These are phyloP conservation scores for Acanthamoeba polyphaga DNA, from an alignment of 208 protist genomes.

Conservation along the genomic window DNA sequence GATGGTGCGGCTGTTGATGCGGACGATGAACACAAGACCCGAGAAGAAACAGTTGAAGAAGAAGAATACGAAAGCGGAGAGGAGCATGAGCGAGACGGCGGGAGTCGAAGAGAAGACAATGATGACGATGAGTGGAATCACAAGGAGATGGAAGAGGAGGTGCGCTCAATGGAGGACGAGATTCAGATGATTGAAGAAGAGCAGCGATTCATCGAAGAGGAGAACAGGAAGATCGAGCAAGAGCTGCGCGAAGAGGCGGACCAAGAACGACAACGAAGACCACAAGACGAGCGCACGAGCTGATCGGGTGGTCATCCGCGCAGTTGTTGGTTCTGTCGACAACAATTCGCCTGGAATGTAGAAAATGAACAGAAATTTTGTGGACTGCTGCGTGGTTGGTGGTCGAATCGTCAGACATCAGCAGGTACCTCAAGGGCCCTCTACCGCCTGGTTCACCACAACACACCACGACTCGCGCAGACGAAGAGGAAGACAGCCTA, in stretches of 20 bases:
- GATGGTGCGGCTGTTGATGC: neutral
- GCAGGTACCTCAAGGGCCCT: too few species aligned
- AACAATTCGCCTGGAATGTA: neutral
- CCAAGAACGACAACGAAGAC: neutral
- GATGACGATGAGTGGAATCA: neutral
- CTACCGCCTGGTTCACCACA: neutral
- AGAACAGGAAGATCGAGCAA: slow-evolving; percentile 51
- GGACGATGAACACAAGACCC: neutral
- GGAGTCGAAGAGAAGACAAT: neutral
- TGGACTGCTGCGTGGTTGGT: neutral
- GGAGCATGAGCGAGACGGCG: neutral
- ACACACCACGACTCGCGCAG: too few species aligned
- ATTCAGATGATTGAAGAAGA: slow-evolving; percentile 49
- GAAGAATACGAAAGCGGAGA: neutral
- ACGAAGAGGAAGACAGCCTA: too few species aligned
- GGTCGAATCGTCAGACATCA: neutral
- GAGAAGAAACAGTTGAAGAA: neutral
- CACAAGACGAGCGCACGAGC: neutral
- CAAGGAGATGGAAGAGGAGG: neutral
- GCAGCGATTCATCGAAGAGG: slow-evolving; percentile 20
- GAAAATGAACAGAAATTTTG: neutral
- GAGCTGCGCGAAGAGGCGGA: slow-evolving; percentile 21
- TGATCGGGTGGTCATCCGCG: too few species aligned
- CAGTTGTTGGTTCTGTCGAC: neutral
- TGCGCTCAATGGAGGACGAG: slow-evolving; percentile 43